Conservation (phyloP, 495 filamentous ascomycete genomes). For the Penicillium goetzii region DNA sequence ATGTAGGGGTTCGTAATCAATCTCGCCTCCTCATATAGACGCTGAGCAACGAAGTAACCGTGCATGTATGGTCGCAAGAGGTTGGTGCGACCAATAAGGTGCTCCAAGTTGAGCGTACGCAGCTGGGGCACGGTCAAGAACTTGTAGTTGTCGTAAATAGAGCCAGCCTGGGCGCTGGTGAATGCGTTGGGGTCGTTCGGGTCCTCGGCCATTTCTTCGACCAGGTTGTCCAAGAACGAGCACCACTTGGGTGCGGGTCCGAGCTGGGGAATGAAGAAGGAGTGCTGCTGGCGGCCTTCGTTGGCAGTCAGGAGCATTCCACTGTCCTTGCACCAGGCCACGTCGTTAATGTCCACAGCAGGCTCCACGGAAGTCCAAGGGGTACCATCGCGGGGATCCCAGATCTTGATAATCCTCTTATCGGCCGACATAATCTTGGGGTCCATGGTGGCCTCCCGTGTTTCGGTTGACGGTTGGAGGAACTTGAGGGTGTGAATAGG, state of each 20-base stretch:
- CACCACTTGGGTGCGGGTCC: constrained; percentile 95
- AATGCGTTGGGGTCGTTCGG: constrained; percentile 70
- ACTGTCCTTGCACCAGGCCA: constrained; percentile 83
- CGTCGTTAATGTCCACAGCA: constrained; percentile 88
- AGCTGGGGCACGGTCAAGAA: constrained; percentile 90
- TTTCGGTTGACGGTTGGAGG: constrained; percentile 71
- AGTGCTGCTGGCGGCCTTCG: constrained; percentile 88
- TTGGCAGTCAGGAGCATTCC: constrained; percentile 96
- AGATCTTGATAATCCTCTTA: constrained; percentile 96
- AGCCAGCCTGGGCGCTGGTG: constrained; percentile 53
- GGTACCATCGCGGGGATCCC: constrained; percentile 77
- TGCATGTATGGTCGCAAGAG: constrained; percentile 96
- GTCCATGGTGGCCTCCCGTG: constrained; percentile 62
- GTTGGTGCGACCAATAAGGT: constrained; percentile 84
- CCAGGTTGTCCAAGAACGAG: constrained; percentile 92
- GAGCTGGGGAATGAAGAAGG: constrained; percentile 94
- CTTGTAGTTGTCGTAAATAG: constrained; percentile 98
- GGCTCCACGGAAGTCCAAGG: constrained; percentile 97
- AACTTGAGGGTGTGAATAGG: constrained; percentile 89
- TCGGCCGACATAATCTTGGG: constrained; percentile 91
- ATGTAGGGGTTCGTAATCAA: constrained; percentile 90
- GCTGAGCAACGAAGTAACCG: constrained; percentile 93
- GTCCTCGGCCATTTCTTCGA: constrained; percentile 96
- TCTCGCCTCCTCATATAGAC: constrained; percentile 90
- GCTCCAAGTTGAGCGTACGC: constrained; percentile 75